Base-by-base conservation (phyloP, 768 basidiomycete species). In the Suillus ampliporus region DNA sequence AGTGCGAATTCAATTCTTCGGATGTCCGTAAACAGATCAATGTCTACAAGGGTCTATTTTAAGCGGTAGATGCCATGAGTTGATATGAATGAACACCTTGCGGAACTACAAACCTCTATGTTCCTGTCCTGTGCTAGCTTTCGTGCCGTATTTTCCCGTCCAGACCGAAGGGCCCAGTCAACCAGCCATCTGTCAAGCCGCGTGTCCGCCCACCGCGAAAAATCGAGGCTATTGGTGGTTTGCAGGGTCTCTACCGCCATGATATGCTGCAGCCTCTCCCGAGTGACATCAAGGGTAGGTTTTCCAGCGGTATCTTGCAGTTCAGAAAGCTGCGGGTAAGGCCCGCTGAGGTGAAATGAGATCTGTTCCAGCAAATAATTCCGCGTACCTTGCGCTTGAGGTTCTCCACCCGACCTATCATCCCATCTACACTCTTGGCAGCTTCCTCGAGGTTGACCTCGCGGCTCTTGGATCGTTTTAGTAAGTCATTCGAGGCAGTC, bases 11-110 rank as follows among this genome's bases (percentile, higher is more conserved):
- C 95, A 67, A 99, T 96, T 62, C 90, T 85, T 40, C 83, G 84
- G 57, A 98, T 92, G 64, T 97, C 95, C 65, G 86, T 88, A 76
- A 97, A 98, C 21, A 98, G 82, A 59, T 96, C 92, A 48, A 96
- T 88, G 72, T 98, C 96, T 35, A 95, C 94, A 4, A 97, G 82
- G 43, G 86, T 87, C 94, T 96, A 66, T 56, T 40, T 60, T 9
- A 40, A 56, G 17, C 6, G 26, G 48, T 58, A 50, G 37, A 53
- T 26, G 19, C 11, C 50, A 56, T 56, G 38, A 40, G 26, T 23
- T 38, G 15, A 31, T 19, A n/a, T 47, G 10, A 51, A n/a, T 47
- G 10, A 51, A 61, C 21, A 56, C 46, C 7, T 44, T 37, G 51
- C 21, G 23, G 38, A 19, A 40, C 38, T 68, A 74, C 85, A 67